phyloP scores from a whole-genome alignment of 441 rosid genomes.

The Populus hybrid region DNA sequence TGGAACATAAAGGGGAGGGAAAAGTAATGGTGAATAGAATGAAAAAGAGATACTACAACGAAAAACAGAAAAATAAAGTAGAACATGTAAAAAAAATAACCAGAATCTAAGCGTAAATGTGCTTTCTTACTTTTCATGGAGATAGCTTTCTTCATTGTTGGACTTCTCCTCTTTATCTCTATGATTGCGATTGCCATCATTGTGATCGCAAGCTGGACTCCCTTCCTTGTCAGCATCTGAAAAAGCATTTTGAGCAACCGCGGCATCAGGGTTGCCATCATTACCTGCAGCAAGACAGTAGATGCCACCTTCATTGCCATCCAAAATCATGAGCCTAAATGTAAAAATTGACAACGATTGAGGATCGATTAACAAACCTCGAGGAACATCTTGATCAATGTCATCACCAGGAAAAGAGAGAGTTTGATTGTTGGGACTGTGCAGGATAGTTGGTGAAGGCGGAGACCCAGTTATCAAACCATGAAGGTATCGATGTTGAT shows the following conservation, averaged over 20 bases:
- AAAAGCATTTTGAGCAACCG: slow-evolving; percentile 16
- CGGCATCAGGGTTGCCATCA: slow-evolving; percentile 20
- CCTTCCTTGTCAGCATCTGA: slow-evolving; percentile 27
- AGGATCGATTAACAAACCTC: slow-evolving; percentile 15
- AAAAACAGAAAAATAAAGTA: slow-evolving; percentile 1
- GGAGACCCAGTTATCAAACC: slow-evolving; percentile 42
- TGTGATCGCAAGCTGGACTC: slow-evolving; percentile 21
- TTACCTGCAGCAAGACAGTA: slow-evolving; percentile 26
- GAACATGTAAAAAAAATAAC: neutral
- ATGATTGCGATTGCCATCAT: slow-evolving; percentile 8
- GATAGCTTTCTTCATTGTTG: slow-evolving; percentile 35
- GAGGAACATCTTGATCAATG: slow-evolving; percentile 23
- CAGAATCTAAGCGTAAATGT: slow-evolving; percentile 8
- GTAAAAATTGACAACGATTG: neutral
- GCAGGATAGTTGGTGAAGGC: slow-evolving; percentile 44
- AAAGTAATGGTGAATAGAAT: neutral
- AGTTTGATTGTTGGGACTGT: slow-evolving; percentile 37
- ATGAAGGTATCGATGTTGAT: slow-evolving; percentile 37
- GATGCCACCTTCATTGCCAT: neutral
- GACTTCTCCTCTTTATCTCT: slow-evolving; percentile 31
- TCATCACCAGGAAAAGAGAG: slow-evolving; percentile 35
- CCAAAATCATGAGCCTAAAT: neutral
- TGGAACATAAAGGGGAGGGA: neutral
- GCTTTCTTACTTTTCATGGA: slow-evolving; percentile 41
- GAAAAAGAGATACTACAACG: neutral